phyloP scores from a whole-genome alignment of 2,329 filamentous ascomycete species.

The Talaromyces marneffei region DNA sequence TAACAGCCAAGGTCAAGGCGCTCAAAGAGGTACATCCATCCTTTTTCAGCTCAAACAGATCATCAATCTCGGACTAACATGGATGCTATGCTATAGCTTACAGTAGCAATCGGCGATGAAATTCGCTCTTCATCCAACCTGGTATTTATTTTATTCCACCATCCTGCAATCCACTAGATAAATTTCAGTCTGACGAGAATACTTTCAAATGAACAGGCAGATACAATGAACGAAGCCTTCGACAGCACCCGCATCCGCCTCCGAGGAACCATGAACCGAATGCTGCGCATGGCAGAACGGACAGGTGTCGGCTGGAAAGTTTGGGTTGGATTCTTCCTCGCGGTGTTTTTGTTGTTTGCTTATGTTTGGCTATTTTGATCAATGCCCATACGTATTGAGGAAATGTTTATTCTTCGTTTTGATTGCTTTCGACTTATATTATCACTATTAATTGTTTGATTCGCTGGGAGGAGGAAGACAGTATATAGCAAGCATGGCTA shows the following conservation, averaged over 20 bases:
- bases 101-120: constrained; percentile 13
- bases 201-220: constrained; percentile 27
- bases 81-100: constrained; percentile 13
- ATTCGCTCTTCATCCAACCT: constrained; percentile 13
- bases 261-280: constrained; percentile 90
- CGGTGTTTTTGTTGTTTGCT: constrained; percentile 74
- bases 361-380: constrained; percentile 84
- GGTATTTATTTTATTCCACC: constrained; percentile 1
- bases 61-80: background rate
- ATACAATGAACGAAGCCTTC: constrained; percentile 94
- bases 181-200: background rate
- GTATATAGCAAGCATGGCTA: background rate
- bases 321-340: constrained; percentile 84
- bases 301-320: constrained; percentile 95
- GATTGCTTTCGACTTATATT: background rate
- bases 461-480: background rate
- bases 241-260: constrained; percentile 76
- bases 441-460: background rate
- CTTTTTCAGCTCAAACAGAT: background rate
- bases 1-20: constrained; percentile 81
- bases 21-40: constrained; percentile 69
- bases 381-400: background rate
- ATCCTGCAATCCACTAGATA: too few species aligned
- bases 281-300: constrained; percentile 90
- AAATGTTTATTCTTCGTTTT: background rate